Evolutionary conservation across 495 filamentous ascomycete species (phyloP).

Genomic region (Rostrohypoxylon terebratum): DNA sequence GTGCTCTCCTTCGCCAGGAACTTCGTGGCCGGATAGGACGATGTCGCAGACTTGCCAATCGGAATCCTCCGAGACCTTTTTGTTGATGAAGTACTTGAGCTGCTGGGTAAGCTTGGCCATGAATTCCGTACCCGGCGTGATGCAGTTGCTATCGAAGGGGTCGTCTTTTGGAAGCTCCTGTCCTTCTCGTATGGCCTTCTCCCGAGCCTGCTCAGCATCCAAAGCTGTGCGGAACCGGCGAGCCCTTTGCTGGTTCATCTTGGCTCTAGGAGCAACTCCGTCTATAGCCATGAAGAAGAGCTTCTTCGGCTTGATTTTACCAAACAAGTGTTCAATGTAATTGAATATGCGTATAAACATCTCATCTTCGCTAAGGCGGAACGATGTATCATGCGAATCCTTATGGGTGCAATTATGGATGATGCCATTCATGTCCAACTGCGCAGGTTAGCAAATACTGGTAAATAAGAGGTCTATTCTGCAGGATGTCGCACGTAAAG

Average conservation of each 20-base stretch:
- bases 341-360: slow-evolving; percentile 99
- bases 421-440: slow-evolving; percentile 99
- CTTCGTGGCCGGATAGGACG: slow-evolving; percentile 96
- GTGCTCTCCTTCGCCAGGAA: slow-evolving; percentile 98
- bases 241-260: slow-evolving; percentile 99
- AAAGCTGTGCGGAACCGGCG: slow-evolving; percentile 94
- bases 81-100: slow-evolving; percentile 98
- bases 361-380: slow-evolving; percentile 94
- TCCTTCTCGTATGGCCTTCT: slow-evolving; percentile 90
- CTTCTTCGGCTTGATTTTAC: slow-evolving; percentile 97
- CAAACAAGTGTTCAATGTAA: slow-evolving; percentile 98
- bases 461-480: background rate
- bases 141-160: slow-evolving; percentile 98
- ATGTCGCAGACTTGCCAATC: slow-evolving; percentile 98
- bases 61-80: slow-evolving; percentile 95
- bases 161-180: slow-evolving; percentile 94
- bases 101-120: slow-evolving; percentile 96
- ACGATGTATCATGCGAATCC: slow-evolving; percentile 83
- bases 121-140: slow-evolving; percentile 97
- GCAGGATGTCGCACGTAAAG: slow-evolving; percentile 73
- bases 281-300: slow-evolving; percentile 99
- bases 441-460: slow-evolving; percentile 43
- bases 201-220: slow-evolving; percentile 86
- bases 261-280: slow-evolving; percentile 95
- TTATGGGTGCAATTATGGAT: slow-evolving; percentile 99